Conservation (phyloP, 2,329 filamentous ascomycete species). For the Alternaria triticimaculans region DNA sequence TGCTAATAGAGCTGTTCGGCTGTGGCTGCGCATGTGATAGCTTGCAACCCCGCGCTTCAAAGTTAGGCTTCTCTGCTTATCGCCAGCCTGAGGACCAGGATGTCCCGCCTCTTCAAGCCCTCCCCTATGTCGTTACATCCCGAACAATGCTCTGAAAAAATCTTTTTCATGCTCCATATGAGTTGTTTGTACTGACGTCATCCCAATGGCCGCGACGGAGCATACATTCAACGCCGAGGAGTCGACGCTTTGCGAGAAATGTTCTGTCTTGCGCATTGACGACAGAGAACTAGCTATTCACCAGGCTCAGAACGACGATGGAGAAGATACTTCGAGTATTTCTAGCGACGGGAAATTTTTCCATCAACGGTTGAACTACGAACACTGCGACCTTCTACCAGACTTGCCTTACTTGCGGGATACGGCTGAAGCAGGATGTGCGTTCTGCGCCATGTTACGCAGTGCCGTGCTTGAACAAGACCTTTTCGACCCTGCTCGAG, state of each 20-base stretch:
- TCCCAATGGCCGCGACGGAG: not conserved
- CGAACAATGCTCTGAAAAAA: too few species aligned
- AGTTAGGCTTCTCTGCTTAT: not conserved
- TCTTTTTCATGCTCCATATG: not conserved
- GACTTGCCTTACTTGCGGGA: not conserved
- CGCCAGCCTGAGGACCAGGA: not conserved
- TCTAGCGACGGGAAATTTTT: too few species aligned
- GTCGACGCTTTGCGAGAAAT: not conserved
- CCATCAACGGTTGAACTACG: not conserved
- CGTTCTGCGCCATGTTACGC: not conserved
- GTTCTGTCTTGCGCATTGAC: not conserved
- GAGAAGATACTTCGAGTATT: not conserved
- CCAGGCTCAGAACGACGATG: not conserved
- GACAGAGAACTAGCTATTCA: not conserved
- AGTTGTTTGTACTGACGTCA: not conserved
- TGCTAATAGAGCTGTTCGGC: not conserved
- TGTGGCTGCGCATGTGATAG: not conserved
- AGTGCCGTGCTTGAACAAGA: fast-evolving
- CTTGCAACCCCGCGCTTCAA: not conserved
- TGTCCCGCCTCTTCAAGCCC: not conserved
- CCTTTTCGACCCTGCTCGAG: fast-evolving
- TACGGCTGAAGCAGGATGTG: not conserved
- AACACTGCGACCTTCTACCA: fast-evolving
- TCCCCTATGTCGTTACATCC: too few species aligned
- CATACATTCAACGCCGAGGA: not conserved